Percentiles rank a stretch among this genome's conserved stretches.
These are phyloP conservation scores for Apiospora aurea DNA, from an alignment of 2,329 filamentous ascomycete species.

Conservation along the genomic window DNA sequence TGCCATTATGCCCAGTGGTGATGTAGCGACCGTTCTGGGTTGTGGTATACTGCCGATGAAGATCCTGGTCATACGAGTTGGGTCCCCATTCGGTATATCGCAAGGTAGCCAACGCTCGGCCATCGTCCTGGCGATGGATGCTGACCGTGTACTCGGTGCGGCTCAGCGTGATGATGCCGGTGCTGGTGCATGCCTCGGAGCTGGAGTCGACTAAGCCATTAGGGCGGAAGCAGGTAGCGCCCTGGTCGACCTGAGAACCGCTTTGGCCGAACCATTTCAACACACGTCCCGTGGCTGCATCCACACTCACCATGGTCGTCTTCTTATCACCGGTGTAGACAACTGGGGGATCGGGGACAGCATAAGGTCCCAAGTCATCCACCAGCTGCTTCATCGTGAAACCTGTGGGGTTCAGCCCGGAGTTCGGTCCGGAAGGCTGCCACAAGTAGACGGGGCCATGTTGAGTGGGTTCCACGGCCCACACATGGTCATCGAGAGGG, in stretches of 20 bases:
- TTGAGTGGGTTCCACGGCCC: slow-evolving; percentile 91
- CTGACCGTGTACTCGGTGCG: slow-evolving; percentile 89
- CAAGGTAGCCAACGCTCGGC: slow-evolving; percentile 83
- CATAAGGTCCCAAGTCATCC: slow-evolving; percentile 81
- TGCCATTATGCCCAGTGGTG: slow-evolving; percentile 84
- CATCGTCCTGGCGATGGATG: slow-evolving; percentile 78
- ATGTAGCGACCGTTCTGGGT: slow-evolving; percentile 91
- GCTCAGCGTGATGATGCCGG: slow-evolving; percentile 82
- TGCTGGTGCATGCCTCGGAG: slow-evolving; percentile 78
- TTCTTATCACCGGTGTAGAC: slow-evolving; percentile 93
- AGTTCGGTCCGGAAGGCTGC: slow-evolving; percentile 67
- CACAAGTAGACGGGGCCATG: slow-evolving; percentile 90
- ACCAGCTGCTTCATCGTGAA: slow-evolving; percentile 86
- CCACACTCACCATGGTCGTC: slow-evolving; percentile 86
- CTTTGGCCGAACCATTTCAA: slow-evolving; percentile 83
- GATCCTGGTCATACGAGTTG: slow-evolving; percentile 88
- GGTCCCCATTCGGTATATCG: slow-evolving; percentile 95
- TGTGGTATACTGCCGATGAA: slow-evolving; percentile 79
- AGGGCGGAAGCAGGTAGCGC: slow-evolving; percentile 77
- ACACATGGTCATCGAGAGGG: slow-evolving; percentile 84
- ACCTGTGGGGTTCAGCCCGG: slow-evolving; percentile 69
- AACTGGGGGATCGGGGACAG: slow-evolving; percentile 76
- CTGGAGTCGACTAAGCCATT: slow-evolving; percentile 68
- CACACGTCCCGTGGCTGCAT: slow-evolving; percentile 83
- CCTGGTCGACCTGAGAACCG: slow-evolving; percentile 71